Evolutionary conservation across 164 flowering plant genomes (phyloP).

Genomic region (Umbilicus rupestris): DNA sequence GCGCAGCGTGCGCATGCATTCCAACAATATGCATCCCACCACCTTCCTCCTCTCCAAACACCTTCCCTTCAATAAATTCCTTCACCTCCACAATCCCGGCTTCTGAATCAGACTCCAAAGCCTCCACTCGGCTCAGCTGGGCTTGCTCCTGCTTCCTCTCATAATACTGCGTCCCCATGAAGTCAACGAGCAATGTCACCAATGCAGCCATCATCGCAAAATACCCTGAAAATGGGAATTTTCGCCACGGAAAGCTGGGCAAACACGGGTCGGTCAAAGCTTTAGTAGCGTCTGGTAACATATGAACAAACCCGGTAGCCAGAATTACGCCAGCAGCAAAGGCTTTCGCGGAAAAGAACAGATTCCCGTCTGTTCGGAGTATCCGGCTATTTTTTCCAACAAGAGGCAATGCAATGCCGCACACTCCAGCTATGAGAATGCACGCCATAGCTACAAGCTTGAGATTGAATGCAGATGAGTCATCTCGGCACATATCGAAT

Average conservation of each 20-base stretch:
- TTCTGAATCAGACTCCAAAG: slow-evolving; percentile 24
- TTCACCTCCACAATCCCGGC: slow-evolving; percentile 24
- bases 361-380: slow-evolving; percentile 55
- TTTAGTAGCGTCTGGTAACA: slow-evolving; percentile 58
- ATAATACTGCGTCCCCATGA: slow-evolving; percentile 76
- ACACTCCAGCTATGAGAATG: slow-evolving; percentile 55
- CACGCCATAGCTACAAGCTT: slow-evolving; percentile 62
- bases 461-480: slow-evolving; percentile 38
- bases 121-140: slow-evolving; percentile 16
- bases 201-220: slow-evolving; percentile 79
- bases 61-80: slow-evolving; percentile 23
- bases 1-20: slow-evolving; percentile 91
- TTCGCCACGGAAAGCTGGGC: slow-evolving; percentile 63
- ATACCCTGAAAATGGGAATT: slow-evolving; percentile 77
- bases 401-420: slow-evolving; percentile 68
- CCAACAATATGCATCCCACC: slow-evolving; percentile 95
- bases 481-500: slow-evolving; percentile 45
- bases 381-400: slow-evolving; percentile 53
- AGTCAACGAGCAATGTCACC: slow-evolving; percentile 58
- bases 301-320: slow-evolving; percentile 93
- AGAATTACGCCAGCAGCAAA: slow-evolving; percentile 96
- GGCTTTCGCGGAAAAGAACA: slow-evolving; percentile 74
- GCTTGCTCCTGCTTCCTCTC: slow-evolving; percentile 52
- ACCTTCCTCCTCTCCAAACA: slow-evolving; percentile 67
- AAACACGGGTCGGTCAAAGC: slow-evolving; percentile 57